Evolutionary conservation across 2,329 filamentous ascomycete species (phyloP), one percentile per base, ranked within the genome.

Genomic region (Bipolaris bicolor): DNA sequence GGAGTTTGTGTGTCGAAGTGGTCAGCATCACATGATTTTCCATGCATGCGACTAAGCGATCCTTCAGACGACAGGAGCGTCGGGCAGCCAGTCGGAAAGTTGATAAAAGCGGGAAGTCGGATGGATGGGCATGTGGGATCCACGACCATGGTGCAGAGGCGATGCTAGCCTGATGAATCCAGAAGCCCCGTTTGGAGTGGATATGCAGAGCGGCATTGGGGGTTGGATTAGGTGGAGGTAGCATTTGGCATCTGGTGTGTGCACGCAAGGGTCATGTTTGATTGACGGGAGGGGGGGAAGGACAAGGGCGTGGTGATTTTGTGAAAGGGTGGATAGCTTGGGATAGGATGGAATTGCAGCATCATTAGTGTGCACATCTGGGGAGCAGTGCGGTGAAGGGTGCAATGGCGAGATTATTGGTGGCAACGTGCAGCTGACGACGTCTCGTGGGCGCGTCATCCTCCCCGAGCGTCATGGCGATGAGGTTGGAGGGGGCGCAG

Each of bases 21-120:
- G 61, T 39, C 33, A 22, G 48, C 43, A 57, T 63, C 61, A 74
- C 69, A 67, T 73, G 72, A 75, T 55, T 54, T 55, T 49, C 40
- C 48, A 52, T 65, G 60, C 58, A 71, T 74, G 72, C 72, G 64
- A 52, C 67, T 57, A 62, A 72, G 68, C 65, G 65, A 71, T 69
- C 63, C 61, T 65, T 58, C 49, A 45, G 54, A 64, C 54, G 55
- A 63, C 64, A 60, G 63, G 56, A 62, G 62, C 51, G 57, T 29
- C 49, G 44, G 45, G 57, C 65, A 61, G 64, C 70, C 72, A 72
- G 67, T 73, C 70, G 68, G 71, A 70, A 63, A 62, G 55, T 49
- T 43, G 45, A 60, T 55, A 57, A 64, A 61, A 56, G 64, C 62
- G 65, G 61, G 60, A 60, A 61, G 62, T 60, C 52, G 62, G 58